Evolutionary conservation across 176 grass and related monocot species (phyloP).

Genomic region (Raddia guianensis): DNA sequence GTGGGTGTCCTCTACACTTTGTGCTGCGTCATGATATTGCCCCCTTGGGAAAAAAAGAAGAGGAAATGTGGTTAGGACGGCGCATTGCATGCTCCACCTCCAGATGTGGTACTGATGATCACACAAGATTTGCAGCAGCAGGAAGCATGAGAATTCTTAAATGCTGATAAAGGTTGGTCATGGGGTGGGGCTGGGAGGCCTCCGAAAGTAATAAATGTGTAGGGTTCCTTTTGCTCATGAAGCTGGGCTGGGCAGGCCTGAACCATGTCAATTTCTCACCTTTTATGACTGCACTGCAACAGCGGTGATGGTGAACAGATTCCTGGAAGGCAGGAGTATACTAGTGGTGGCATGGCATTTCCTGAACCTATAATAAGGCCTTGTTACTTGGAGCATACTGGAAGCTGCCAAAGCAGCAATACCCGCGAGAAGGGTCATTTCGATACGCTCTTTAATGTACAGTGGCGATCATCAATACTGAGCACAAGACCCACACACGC

Average conservation of each 20-base stretch:
- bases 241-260: slow-evolving; percentile 1
- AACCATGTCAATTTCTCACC: neutral
- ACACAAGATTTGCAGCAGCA: neutral
- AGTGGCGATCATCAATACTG: neutral
- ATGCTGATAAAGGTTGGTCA: slow-evolving; percentile 22
- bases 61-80: slow-evolving; percentile 18
- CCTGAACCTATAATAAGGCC: neutral
- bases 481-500: neutral
- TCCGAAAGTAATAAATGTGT: neutral
- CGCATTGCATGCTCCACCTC: slow-evolving; percentile 2
- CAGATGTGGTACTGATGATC: neutral
- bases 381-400: too few relatives aligned
- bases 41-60: neutral
- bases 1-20: neutral
- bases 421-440: neutral
- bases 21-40: slow-evolving; percentile 28
- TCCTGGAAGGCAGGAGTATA: neutral
- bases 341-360: neutral
- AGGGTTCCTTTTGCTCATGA: slow-evolving; percentile 15
- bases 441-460: neutral
- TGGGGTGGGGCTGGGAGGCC: too few relatives aligned
- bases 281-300: neutral
- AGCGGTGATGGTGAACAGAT: neutral
- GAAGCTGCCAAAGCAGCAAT: neutral
- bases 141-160: slow-evolving; percentile 18